These are phyloP conservation scores for Zizania latifolia DNA, from an alignment of 176 grass and related monocot species.

Conservation along the genomic window DNA sequence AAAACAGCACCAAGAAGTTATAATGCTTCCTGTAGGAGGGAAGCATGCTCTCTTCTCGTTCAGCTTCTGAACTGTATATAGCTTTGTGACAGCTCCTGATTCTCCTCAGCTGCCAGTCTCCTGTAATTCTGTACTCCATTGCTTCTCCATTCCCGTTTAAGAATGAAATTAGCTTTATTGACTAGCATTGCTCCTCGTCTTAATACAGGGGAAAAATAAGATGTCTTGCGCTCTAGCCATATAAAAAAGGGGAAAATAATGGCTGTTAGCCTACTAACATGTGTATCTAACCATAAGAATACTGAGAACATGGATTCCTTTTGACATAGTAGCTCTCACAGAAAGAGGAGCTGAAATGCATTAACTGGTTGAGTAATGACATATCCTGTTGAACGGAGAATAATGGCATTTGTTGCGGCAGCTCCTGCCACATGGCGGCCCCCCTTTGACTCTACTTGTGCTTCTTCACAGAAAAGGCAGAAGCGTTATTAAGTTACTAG, in stretches of 20 bases:
- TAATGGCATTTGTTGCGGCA: not conserved
- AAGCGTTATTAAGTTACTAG: not conserved
- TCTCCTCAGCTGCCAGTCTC: slow-evolving; percentile 35
- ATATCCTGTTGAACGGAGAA: not conserved
- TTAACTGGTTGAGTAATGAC: not conserved
- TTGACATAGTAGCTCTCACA: not conserved
- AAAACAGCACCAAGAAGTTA: slow-evolving; percentile 39
- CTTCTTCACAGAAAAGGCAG: not conserved
- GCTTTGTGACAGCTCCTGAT: slow-evolving; percentile 37
- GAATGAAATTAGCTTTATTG: slow-evolving; percentile 29
- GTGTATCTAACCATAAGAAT: not conserved
- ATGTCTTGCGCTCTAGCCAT: not conserved
- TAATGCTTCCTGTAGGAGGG: slow-evolving; percentile 61
- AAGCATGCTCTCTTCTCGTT: slow-evolving; percentile 40
- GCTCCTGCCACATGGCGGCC: not conserved
- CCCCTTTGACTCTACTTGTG: no score
- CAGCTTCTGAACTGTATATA: slow-evolving; percentile 63
- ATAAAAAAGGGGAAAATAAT: not conserved
- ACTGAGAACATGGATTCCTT: not conserved
- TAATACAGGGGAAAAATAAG: slow-evolving; percentile 1
- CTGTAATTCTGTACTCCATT: slow-evolving; percentile 26
- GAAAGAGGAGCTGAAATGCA: not conserved
- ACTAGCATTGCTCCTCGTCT: slow-evolving; percentile 3
- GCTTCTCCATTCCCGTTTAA: slow-evolving; percentile 26
- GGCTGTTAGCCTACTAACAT: not conserved